These are phyloP conservation scores for Globisporangium nodosum DNA, from an alignment of 352 stramenopile species.

Conservation along the genomic window DNA sequence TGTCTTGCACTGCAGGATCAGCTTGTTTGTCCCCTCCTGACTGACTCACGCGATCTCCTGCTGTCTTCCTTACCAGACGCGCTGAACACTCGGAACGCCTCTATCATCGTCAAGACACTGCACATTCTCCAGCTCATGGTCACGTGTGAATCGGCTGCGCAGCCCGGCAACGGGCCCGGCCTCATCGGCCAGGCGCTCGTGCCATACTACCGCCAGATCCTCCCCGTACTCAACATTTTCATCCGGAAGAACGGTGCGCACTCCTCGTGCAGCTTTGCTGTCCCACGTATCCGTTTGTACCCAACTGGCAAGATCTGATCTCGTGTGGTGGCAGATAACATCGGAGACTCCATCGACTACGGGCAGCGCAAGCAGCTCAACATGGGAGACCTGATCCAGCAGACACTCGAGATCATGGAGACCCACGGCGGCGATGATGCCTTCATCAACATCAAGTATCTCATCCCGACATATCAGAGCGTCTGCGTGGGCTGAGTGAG, in stretches of 20 bases:
- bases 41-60: background rate
- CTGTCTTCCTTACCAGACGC: constrained; percentile 32
- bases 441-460: constrained; percentile 99
- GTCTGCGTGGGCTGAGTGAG: constrained; percentile 59
- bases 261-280: background rate
- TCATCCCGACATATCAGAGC: constrained; percentile 95
- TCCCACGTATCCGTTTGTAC: background rate
- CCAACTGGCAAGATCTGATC: background rate
- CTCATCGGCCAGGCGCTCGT: constrained; percentile 96
- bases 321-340: constrained; percentile 69
- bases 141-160: constrained; percentile 84
- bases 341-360: constrained; percentile 96
- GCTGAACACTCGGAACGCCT: constrained; percentile 91
- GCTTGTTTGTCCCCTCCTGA: background rate
- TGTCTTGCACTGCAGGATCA: background rate
- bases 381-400: constrained; percentile 94
- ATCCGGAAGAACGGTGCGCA: constrained; percentile 90
- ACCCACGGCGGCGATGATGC: constrained; percentile 94
- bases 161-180: constrained; percentile 69
- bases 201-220: constrained; percentile 96
- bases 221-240: constrained; percentile 97
- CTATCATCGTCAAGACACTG: constrained; percentile 96
- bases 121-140: constrained; percentile 96
- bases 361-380: constrained; percentile 93
- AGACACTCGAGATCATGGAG: constrained; percentile 97